Base-by-base conservation (phyloP, 2,329 filamentous ascomycete genomes). In the Alternaria brassicicola region DNA sequence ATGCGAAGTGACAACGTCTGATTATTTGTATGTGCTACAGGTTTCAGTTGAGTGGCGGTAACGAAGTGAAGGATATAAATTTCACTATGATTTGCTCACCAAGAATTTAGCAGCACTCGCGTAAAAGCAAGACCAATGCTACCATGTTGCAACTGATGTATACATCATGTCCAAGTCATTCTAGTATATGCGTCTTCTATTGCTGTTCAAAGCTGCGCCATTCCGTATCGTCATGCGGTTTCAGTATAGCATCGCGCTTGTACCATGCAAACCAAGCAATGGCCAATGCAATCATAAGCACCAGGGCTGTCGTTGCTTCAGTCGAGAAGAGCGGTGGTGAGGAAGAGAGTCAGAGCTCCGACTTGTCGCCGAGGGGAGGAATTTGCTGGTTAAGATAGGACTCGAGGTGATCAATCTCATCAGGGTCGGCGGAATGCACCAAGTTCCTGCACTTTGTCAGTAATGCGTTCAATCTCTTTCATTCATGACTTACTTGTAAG, bases 341-440 rank as follows among this genome's bases (percentile, higher is more conserved):
- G 28, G 26, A 28, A 35, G 64, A 47, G 50, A 75, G 74, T 76
- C 75, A 76, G 43, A 75, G 73, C 3, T 73, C 71, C 3, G 63
- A 48, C 43, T 69, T 68, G 30, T 74, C 80, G 8, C 78, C 80
- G 42, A 83, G 71, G 3, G 80, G 68, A 3, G 85, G 84, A 48
- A 89, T 78, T 19, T 80, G 74, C 66, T 82, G 78, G 47, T 81
- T 79, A 48, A 89, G 78, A 72, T 86, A 89, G 39, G 78, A 77
- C 78, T 95, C 92, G 17, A 97, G 82, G 67, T 96, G 90, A 62
- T 95, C 86, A 53, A 97, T 86, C 80, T 97, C 94, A 62, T 89
- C 81, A 5, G 87, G 83, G 66, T 88, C 88, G 2, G 92, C 92
- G 5, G 88, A 90, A 76, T 98, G 94, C 13, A 82, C 82, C 73